Evolutionary conservation across 352 stramenopile species (phyloP).

Genomic region (Phytophthora vignae): DNA sequence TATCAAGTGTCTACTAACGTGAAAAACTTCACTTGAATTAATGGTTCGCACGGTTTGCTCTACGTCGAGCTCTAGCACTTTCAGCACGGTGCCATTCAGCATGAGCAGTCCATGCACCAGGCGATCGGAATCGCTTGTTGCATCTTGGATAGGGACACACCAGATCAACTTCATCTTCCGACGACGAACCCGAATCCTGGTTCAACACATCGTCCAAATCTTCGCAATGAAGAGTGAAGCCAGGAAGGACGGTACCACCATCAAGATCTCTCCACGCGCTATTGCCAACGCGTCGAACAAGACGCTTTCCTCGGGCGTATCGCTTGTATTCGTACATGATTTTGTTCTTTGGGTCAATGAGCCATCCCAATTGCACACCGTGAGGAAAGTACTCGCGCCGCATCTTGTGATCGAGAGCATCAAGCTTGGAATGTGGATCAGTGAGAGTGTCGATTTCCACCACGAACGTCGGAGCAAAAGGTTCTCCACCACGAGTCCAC

Average conservation of each 20-base stretch:
- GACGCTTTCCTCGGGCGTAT: slow-evolving; percentile 15
- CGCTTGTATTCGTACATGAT: slow-evolving; percentile 27
- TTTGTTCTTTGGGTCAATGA: slow-evolving; percentile 31
- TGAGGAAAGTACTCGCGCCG: slow-evolving; percentile 29
- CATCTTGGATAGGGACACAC: background rate
- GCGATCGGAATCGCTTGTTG: slow-evolving; percentile 2
- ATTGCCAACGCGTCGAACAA: slow-evolving; percentile 18
- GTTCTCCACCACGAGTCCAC: slow-evolving; percentile 29
- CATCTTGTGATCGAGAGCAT: slow-evolving; percentile 20
- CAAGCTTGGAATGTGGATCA: slow-evolving; percentile 19
- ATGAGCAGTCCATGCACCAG: slow-evolving; percentile 15
- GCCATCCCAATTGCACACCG: slow-evolving; percentile 33
- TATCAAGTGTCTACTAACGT: slow-evolving; percentile 20
- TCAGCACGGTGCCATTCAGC: slow-evolving; percentile 22
- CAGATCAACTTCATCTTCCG: slow-evolving; percentile 33
- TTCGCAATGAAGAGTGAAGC: slow-evolving; percentile 26
- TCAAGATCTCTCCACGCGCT: slow-evolving; percentile 39
- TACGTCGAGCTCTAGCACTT: slow-evolving; percentile 27
- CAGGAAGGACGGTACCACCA: slow-evolving; percentile 28
- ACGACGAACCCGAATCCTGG: slow-evolving; percentile 30
- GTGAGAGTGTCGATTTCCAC: slow-evolving; percentile 34
- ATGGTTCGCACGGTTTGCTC: slow-evolving; percentile 25
- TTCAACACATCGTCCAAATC: slow-evolving; percentile 30
- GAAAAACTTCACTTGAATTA: slow-evolving; percentile 28
- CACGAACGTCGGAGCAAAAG: slow-evolving; percentile 33